phyloP scores from a whole-genome alignment of 768 basidiomycete genomes.

The Mycena venus region DNA sequence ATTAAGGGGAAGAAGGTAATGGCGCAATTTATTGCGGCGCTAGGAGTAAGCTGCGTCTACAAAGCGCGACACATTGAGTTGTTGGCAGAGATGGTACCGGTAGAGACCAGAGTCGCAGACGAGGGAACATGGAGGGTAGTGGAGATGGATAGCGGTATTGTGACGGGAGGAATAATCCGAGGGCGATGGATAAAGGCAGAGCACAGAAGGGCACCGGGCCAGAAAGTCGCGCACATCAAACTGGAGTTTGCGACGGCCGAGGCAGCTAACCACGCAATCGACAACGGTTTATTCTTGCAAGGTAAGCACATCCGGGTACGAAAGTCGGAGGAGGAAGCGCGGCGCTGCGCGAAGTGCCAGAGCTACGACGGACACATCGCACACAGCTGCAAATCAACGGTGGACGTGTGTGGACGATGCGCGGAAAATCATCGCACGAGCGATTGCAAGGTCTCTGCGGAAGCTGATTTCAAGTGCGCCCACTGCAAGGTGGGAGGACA shows the following conservation, averaged over 20 bases:
- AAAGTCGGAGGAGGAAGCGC: background rate
- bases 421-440: background rate
- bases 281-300: constrained; percentile 17
- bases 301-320: background rate
- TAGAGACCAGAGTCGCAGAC: background rate
- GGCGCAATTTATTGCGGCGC: background rate
- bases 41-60: background rate
- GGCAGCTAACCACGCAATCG: constrained; percentile 29
- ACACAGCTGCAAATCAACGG: background rate
- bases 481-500: constrained; percentile 5
- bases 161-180: background rate
- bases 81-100: background rate
- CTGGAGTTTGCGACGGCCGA: constrained; percentile 15
- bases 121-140: background rate
- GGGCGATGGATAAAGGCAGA: background rate
- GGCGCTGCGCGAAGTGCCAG: background rate
- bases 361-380: background rate
- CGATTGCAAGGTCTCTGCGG: background rate
- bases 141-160: background rate
- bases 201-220: background rate
- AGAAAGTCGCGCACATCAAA: background rate
- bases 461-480: background rate
- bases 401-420: background rate
- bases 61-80: background rate
- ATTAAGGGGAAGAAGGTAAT: background rate